Percentiles rank a stretch among this genome's conserved stretches.
Conservation (phyloP, 345 rosid genomes). For the Geranium rotundifolium region DNA sequence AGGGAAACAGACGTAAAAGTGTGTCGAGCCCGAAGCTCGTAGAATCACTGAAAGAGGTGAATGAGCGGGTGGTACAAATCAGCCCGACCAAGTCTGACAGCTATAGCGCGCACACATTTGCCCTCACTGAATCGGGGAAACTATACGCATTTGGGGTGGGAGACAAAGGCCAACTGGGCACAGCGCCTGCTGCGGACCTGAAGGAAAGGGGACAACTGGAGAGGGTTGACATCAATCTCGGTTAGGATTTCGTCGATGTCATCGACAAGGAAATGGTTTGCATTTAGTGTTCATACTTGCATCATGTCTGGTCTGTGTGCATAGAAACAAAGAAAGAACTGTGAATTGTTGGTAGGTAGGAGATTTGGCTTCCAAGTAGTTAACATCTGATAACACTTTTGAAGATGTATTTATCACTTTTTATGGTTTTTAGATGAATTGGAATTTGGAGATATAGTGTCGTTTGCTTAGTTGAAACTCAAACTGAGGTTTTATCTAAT, state of each 20-base stretch:
- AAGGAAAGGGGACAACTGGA: conserved; percentile 73
- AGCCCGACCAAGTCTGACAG: conserved; percentile 73
- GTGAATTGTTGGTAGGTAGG: conserved; percentile 12
- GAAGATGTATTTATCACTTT: conserved; percentile 22
- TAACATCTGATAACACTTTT: conserved; percentile 25
- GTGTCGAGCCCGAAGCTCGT: conserved; percentile 64
- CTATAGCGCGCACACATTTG: conserved; percentile 88
- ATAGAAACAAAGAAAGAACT: conserved; percentile 28
- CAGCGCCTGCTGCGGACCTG: conserved; percentile 49
- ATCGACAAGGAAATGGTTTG: conserved; percentile 1
- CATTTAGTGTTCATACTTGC: conserved; percentile 30
- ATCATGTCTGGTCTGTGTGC: conserved; percentile 25
- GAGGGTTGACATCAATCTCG: conserved; percentile 56
- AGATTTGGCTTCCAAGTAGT: conserved; percentile 19
- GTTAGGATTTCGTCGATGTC: conserved; percentile 18
- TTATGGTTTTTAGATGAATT: conserved; percentile 3
- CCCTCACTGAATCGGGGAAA: conserved; percentile 73
- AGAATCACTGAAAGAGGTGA: conserved; percentile 54
- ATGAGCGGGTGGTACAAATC: conserved; percentile 74
- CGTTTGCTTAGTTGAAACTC: too few species aligned
- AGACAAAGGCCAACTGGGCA: conserved; percentile 89
- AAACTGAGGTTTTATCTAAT: too few species aligned
- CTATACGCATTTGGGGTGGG: conserved; percentile 87
- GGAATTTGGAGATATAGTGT: not conserved
- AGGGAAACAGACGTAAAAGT: conserved; percentile 58